phyloP scores from a whole-genome alignment of 805 yeast species.

The Kazachstania psychrophila region DNA sequence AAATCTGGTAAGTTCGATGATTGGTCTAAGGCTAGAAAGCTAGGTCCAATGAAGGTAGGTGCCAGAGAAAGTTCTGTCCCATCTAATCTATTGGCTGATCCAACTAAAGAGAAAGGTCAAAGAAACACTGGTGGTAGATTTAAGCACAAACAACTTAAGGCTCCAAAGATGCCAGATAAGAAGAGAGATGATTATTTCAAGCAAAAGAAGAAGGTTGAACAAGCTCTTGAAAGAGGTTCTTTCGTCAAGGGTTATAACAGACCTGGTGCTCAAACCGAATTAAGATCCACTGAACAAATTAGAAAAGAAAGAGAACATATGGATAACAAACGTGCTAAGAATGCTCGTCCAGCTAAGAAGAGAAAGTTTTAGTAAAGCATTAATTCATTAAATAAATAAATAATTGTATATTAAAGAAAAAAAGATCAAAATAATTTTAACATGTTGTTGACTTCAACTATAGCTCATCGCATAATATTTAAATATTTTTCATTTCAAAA shows the following conservation, averaged over 20 bases:
- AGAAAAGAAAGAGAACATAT: constrained; percentile 61
- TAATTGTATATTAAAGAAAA: background rate
- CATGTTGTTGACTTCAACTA: no score
- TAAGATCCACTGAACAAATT: constrained; percentile 63
- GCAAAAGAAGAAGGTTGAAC: constrained; percentile 73
- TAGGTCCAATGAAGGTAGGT: constrained; percentile 46
- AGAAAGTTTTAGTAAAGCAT: constrained; percentile 16
- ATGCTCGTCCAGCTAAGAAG: constrained; percentile 54
- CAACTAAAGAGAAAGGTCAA: constrained; percentile 11
- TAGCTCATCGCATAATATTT: no score
- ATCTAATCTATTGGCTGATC: constrained; percentile 28
- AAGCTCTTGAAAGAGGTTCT: constrained; percentile 69
- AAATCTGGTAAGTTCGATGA: constrained; percentile 85
- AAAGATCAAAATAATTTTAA: background rate
- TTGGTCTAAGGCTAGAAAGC: constrained; percentile 71
- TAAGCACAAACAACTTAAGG: constrained; percentile 63
- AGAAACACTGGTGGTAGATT: constrained; percentile 38
- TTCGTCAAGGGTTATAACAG: constrained; percentile 55
- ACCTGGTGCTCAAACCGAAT: constrained; percentile 38
- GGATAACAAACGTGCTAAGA: constrained; percentile 74
- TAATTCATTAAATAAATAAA: no score
- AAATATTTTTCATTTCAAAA: no score
- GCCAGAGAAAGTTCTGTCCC: constrained; percentile 37
- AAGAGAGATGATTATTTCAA: constrained; percentile 75
- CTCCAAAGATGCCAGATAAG: constrained; percentile 89